These are phyloP conservation scores for Ceratocystis variospora DNA, from an alignment of 2,329 filamentous ascomycete genomes.

Conservation along the genomic window DNA sequence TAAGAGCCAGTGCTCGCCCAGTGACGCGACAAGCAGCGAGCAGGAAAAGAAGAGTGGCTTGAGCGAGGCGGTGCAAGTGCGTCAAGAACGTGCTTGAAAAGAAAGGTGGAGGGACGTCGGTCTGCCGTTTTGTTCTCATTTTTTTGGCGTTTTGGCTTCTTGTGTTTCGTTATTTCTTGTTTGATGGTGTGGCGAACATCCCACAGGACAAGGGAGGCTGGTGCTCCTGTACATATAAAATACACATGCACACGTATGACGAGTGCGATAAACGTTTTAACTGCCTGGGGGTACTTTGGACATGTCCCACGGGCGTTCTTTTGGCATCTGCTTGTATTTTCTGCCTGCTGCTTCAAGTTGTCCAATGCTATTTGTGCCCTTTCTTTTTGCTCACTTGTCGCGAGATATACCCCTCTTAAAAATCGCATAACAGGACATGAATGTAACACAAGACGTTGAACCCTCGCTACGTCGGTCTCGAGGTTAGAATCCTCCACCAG, in stretches of 20 bases:
- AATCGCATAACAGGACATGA: too few relatives aligned
- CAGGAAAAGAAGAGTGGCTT: not conserved
- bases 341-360: not conserved
- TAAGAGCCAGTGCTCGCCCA: not conserved
- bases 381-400: constrained; percentile 11
- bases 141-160: not conserved
- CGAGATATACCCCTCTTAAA: constrained; percentile 8
- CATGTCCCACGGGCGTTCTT: too few relatives aligned
- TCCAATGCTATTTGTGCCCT: not conserved
- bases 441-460: too few relatives aligned
- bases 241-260: too few relatives aligned
- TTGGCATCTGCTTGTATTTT: not conserved
- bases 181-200: too few relatives aligned
- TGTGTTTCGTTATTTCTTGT: too few relatives aligned
- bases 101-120: not conserved
- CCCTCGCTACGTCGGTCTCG: too few relatives aligned
- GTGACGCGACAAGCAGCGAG: not conserved
- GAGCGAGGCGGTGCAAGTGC: not conserved
- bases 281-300: too few relatives aligned
- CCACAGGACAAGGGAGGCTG: too few relatives aligned
- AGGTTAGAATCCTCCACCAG: too few relatives aligned
- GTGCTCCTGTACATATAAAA: too few relatives aligned
- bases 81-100: not conserved
- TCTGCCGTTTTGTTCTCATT: not conserved
- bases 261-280: too few relatives aligned